Evolutionary conservation across 2,329 filamentous ascomycete genomes (phyloP), one percentile per base, ranked within the genome.

Genomic region (Cladosporium sp.): DNA sequence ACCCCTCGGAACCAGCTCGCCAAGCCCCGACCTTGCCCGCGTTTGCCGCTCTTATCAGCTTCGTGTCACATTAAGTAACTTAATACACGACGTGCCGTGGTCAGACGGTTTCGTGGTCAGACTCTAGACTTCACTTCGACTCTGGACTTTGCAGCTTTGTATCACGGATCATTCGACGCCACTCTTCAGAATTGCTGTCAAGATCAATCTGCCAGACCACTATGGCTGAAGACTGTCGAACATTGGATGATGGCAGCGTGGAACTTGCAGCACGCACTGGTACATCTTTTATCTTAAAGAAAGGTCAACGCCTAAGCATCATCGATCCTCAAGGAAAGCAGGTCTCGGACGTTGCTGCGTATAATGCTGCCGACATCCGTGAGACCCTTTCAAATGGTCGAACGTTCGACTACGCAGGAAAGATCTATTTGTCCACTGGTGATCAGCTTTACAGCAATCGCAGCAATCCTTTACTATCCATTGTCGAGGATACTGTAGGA

Each of bases 301-400:
- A 64, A 61, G 63, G 63, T 34, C 62, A 65, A 36, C 59, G 61
- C 36, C 47, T 66, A 47, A 61, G 62, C 11, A 60, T 66, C 42
- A 66, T 65, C 52, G 64, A 66, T 20, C 63, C 63, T 5, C 51
- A 61, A 50, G 64, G 64, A 17, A 59, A 62, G 9, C 64, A 66
- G 52, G 64, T 66, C 20, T 63, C 60, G 15, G 64, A 66, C 8
- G 57, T 66, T 11, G 58, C 64, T 3, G 64, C 63, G 36, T 65
- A 60, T 49, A 65, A 63, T 37, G 54, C 59, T n/a, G 47, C 61
- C 17, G 64, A 66, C 39, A 37, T 58, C 1, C 30, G 60, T 7
- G 64, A 66, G 57, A 60, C 64, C 14, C 61, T 66, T 37, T 64
- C 61, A 5, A 65, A 64, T 36, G 64, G 64, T 40, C 61, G 64